Percentiles rank a stretch among this genome's conserved stretches.
Evolutionary conservation across 768 basidiomycete species (phyloP).

Genomic region (Kwoniella europaea): DNA sequence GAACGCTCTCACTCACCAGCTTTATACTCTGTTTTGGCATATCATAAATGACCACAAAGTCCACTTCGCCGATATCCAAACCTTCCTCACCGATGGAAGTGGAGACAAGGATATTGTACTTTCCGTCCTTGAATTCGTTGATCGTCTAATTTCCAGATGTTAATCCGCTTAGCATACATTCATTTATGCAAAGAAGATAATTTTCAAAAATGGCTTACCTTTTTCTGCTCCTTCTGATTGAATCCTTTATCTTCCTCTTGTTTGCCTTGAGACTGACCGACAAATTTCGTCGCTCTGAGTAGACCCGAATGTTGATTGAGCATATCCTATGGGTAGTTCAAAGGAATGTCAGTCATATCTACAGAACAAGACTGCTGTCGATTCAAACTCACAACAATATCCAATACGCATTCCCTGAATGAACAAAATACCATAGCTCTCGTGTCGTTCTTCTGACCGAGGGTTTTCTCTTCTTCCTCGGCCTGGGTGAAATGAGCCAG

Average conservation of each 20-base stretch:
- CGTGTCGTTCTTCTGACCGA: conserved; percentile 61
- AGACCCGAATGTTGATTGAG: conserved; percentile 77
- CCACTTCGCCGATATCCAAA: conserved; percentile 95
- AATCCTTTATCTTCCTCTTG: conserved; percentile 85
- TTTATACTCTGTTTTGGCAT: conserved; percentile 94
- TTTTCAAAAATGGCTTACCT: conserved; percentile 63
- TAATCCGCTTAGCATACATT: background rate
- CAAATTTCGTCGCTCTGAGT: conserved; percentile 80
- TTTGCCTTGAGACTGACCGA: conserved; percentile 75
- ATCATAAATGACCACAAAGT: conserved; percentile 94
- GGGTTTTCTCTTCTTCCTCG: conserved; percentile 47
- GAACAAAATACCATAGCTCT: conserved; percentile 93
- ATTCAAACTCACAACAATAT: conserved; percentile 67
- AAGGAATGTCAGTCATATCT: no score
- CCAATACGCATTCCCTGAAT: conserved; percentile 87
- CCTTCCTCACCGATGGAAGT: conserved; percentile 99
- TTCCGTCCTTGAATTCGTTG: conserved; percentile 80
- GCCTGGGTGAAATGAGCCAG: conserved; percentile 76
- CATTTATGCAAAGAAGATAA: background rate
- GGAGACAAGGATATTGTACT: conserved; percentile 89
- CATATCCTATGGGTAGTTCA: conserved; percentile 59
- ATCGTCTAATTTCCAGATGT: conserved; percentile 68
- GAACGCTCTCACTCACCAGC: conserved; percentile 68
- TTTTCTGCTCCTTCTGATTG: conserved; percentile 87
- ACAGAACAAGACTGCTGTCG: no score